A percentile compares a stretch with the other conserved stretches of the same genome.
These are phyloP conservation scores for Penicillium verhagenii DNA, from an alignment of 495 filamentous ascomycete genomes.

Conservation along the genomic window DNA sequence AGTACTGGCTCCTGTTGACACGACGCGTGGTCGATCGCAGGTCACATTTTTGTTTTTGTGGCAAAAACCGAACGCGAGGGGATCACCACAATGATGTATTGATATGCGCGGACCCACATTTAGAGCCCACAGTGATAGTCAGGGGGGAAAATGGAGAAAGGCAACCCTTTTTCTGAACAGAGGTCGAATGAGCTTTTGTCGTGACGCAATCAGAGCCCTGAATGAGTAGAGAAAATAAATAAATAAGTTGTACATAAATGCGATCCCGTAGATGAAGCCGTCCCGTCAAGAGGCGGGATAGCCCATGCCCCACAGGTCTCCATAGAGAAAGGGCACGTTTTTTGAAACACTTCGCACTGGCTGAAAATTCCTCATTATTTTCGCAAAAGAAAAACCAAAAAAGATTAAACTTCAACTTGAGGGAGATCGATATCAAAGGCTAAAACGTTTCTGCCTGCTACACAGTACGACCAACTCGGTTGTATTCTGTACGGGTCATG, in stretches of 20 bases:
- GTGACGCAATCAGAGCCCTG: background rate
- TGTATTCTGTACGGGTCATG: background rate
- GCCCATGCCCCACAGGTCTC: background rate
- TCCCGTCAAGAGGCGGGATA: background rate
- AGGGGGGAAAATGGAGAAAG: conserved; percentile 4
- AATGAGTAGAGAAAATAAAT: too few species aligned
- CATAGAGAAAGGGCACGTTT: background rate
- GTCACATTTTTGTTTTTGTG: background rate
- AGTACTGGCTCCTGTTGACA: background rate
- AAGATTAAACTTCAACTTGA: too few species aligned
- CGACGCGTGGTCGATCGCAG: background rate
- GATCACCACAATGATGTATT: background rate
- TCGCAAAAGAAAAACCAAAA: too few species aligned
- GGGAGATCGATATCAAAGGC: background rate
- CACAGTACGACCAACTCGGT: too few species aligned
- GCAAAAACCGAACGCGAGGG: background rate
- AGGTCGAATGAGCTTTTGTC: background rate
- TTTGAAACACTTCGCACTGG: background rate
- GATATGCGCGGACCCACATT: conserved; percentile 1
- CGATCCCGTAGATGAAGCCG: too few species aligned
- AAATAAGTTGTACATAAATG: too few species aligned
- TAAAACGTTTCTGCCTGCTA: background rate
- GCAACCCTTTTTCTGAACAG: background rate
- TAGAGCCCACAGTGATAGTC: conserved; percentile 7
- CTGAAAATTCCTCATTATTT: too few species aligned